Evolutionary conservation across 2,329 filamentous ascomycete genomes (phyloP), one percentile per base, ranked within the genome.

Genomic region (Catunica adiposa): DNA sequence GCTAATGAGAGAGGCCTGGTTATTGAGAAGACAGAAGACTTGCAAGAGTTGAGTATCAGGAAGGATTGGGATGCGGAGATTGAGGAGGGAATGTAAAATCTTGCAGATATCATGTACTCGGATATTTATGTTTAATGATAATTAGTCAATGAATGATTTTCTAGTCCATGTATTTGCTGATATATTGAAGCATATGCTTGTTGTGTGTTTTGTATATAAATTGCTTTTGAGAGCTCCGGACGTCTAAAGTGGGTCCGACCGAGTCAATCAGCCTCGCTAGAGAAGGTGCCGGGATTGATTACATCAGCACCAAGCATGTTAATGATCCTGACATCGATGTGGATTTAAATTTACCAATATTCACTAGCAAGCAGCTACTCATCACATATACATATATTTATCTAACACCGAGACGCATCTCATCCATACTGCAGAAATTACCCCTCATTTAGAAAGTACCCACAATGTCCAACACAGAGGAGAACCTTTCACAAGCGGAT

Each of bases 1-100:
- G 89, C 89, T 58, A 96, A 96, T 69, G 89, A 96, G 66, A 90
- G 94, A 71, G 89, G 89, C 0, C 72, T 96, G 40, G 75, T 84
- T 23, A 84, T 96, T 60, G 77, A 84, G 61, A 79, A 79, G 62
- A 76, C 76, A 9, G 69, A 72, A 44, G 77, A 74, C 51, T 68
- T 83, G 56, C 72, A 70, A 54, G 80, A 83, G 63, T 68, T 83
- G 59, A 71, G 75, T 51, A 83, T 83, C 59, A 72, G 73, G 59
- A 81, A 76, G 66, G 80, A 83, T 62, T 79, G 73, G 71, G 76
- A 72, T 5, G 80, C 79, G 0, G 77, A 80, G 66, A 70, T 78
- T 38, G 69, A 69, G 0, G 75, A 76, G 8, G 50, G 50, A 9
- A 52, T 52, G 66, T 80, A 83, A 40, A 62, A 78, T 72, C 70